A percentile compares a stretch with the other conserved stretches of the same genome.
Conservation (phyloP, 1,284 basidiomycete genomes). For the Leccinum pseudoinsigne region DNA sequence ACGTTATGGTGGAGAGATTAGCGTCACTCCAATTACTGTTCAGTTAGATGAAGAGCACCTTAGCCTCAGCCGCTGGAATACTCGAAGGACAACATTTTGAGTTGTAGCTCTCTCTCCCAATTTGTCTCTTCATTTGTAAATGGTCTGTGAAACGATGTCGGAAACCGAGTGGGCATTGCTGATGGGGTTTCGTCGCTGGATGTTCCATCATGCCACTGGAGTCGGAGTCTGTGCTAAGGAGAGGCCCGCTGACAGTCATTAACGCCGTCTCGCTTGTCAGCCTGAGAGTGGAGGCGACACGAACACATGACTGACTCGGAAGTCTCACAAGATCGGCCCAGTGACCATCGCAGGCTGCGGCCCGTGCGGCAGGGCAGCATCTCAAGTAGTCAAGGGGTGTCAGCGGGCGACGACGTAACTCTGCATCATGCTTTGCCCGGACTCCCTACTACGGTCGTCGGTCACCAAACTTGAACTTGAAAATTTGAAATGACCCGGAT, state of each 20-base stretch:
- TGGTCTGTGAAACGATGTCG: neutral
- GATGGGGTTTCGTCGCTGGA: neutral
- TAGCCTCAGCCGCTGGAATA: neutral
- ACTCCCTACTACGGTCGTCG: neutral
- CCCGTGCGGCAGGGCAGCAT: neutral
- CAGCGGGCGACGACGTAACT: neutral
- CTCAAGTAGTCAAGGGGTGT: neutral
- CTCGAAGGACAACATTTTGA: neutral
- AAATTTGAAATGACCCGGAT: neutral
- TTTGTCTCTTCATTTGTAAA: neutral
- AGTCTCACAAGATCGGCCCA: neutral
- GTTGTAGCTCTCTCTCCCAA: neutral
- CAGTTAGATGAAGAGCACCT: slow-evolving; percentile 9
- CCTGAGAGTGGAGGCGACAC: neutral
- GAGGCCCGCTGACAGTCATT: neutral
- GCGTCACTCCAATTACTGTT: neutral
- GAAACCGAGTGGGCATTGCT: neutral
- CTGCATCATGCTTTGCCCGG: neutral
- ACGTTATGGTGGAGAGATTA: too few species aligned
- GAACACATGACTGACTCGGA: neutral
- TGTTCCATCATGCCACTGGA: neutral
- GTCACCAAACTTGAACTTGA: neutral
- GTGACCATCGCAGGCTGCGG: neutral
- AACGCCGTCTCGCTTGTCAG: neutral
- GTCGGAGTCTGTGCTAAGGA: neutral